These are phyloP conservation scores for Blastocystis sp. DNA, from an alignment of 352 stramenopile genomes.

Conservation along the genomic window DNA sequence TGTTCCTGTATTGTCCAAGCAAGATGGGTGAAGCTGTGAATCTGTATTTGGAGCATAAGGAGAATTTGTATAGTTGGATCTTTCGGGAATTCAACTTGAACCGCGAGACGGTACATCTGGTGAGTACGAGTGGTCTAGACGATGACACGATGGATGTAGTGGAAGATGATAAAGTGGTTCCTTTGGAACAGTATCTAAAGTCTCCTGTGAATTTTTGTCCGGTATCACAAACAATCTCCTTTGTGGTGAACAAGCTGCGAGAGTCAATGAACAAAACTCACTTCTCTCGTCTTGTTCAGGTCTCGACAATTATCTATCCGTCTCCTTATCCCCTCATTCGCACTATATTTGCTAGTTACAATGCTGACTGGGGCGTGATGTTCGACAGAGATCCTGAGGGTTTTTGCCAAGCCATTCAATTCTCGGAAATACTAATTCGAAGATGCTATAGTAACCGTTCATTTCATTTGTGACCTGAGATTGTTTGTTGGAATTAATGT, in stretches of 20 bases:
- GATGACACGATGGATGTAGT: neutral
- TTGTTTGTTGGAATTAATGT: neutral
- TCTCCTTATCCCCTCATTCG: neutral
- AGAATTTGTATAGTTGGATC: neutral
- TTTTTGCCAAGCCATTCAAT: neutral
- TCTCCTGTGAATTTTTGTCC: neutral
- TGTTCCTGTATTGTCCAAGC: neutral
- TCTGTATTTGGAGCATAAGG: neutral
- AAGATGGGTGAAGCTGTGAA: neutral
- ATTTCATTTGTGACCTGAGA: neutral
- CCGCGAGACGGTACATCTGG: neutral
- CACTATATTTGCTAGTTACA: neutral
- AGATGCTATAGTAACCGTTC: neutral
- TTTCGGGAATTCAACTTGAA: neutral
- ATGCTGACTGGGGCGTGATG: constrained; percentile 1
- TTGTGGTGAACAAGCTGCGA: neutral
- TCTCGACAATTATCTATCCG: constrained; percentile 11
- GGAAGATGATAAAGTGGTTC: neutral
- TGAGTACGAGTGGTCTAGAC: neutral
- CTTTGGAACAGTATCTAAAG: neutral
- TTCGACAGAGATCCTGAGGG: neutral
- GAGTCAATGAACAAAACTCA: neutral
- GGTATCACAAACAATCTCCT: neutral
- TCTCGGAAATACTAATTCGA: neutral
- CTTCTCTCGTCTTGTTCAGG: neutral